These are phyloP conservation scores for Starmerella sirachaensis DNA, from an alignment of 805 yeast species.

Conservation along the genomic window DNA sequence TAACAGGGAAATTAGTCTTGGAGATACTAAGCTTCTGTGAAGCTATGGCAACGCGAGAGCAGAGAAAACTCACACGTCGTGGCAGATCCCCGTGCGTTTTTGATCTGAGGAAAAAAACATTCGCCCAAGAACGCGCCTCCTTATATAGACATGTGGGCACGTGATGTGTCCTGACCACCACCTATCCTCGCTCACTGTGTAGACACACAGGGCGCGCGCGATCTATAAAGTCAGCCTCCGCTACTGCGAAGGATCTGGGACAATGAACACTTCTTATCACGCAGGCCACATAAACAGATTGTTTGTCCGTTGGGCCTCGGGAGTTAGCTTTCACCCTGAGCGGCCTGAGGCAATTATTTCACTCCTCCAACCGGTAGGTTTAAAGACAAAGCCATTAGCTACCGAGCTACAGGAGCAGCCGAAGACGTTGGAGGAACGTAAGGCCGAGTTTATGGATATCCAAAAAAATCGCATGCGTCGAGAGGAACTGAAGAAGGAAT, in stretches of 20 bases:
- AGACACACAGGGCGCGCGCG: background rate
- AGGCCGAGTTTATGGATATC: slow-evolving; percentile 38
- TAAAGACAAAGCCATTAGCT: slow-evolving; percentile 30
- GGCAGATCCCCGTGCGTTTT: slow-evolving; percentile 30
- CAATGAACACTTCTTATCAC: no score
- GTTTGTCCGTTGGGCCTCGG: slow-evolving; percentile 10
- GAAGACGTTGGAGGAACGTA: slow-evolving; percentile 31
- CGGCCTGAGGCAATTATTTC: slow-evolving; percentile 20
- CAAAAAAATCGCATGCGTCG: slow-evolving; percentile 39
- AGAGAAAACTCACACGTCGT: slow-evolving; percentile 27
- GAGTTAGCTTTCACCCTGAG: slow-evolving; percentile 19
- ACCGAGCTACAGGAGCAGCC: slow-evolving; percentile 33
- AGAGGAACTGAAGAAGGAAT: slow-evolving; percentile 46
- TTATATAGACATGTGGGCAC: background rate
- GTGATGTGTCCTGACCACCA: no score
- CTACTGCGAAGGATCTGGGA: no score
- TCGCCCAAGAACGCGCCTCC: background rate
- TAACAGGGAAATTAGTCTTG: slow-evolving; percentile 28
- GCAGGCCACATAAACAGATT: no score
- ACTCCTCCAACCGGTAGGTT: slow-evolving; percentile 40
- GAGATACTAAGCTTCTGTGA: slow-evolving; percentile 22
- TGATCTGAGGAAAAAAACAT: slow-evolving; percentile 26
- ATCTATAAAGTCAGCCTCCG: background rate
- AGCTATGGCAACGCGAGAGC: slow-evolving; percentile 30
- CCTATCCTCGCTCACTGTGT: background rate